Evolutionary conservation across 371 early-diverging fungal species (phyloP).

Genomic region (Rhizopus delemar): DNA sequence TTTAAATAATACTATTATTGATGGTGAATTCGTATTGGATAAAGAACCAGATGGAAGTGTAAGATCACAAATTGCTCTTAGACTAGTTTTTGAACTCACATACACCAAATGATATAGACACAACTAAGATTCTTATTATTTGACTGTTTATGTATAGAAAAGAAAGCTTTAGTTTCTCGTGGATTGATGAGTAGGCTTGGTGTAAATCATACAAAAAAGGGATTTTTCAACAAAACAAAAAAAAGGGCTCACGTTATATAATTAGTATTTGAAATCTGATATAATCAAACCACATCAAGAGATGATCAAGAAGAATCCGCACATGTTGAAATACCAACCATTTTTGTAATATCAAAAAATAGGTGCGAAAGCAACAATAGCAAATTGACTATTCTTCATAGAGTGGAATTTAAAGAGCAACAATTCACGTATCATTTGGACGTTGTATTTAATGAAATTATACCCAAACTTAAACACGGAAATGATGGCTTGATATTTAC

Average conservation of each 20-base stretch:
- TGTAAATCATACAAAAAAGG: slow-evolving; percentile 43
- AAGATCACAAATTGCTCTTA: slow-evolving; percentile 11
- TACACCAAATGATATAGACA: slow-evolving; percentile 10
- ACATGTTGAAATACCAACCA: slow-evolving; percentile 49
- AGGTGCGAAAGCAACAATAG: background rate
- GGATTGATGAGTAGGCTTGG: slow-evolving; percentile 73
- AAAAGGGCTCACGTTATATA: background rate
- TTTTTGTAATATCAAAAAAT: slow-evolving; percentile 57
- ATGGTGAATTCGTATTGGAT: slow-evolving; percentile 91
- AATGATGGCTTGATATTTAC: slow-evolving; percentile 98
- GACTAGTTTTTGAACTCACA: background rate
- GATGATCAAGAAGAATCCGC: slow-evolving; percentile 49
- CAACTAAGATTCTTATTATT: slow-evolving; percentile 66
- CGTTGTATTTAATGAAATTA: slow-evolving; percentile 65
- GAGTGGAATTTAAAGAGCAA: slow-evolving; percentile 71
- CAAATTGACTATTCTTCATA: slow-evolving; percentile 18
- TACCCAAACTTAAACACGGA: slow-evolving; percentile 82
- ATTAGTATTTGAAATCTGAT: slow-evolving; percentile 63
- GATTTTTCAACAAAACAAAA: background rate
- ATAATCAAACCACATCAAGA: slow-evolving; percentile 71
- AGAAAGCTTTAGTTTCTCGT: slow-evolving; percentile 51
- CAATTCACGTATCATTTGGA: slow-evolving; percentile 70
- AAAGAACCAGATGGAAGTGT: slow-evolving; percentile 62
- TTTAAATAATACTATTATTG: slow-evolving; percentile 82
- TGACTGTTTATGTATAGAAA: slow-evolving; percentile 71